Evolutionary conservation across 2,329 filamentous ascomycete genomes (phyloP), one percentile per base, ranked within the genome.

Genomic region (Claviceps sp.): DNA sequence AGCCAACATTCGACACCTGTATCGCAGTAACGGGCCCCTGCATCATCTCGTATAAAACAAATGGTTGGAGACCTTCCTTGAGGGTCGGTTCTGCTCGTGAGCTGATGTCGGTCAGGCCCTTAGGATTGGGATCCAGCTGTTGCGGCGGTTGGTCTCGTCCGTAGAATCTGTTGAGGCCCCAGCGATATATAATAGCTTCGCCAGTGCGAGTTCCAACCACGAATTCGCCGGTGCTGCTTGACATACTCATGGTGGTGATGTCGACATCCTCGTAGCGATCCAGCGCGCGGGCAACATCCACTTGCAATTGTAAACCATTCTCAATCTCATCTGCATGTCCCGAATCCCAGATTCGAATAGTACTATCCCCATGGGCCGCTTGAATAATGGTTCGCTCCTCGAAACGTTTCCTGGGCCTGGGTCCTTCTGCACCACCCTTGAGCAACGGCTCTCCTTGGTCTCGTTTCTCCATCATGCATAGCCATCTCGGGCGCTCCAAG

Each of bases 251-350:
- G n/a, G 79, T 73, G 0, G 84, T 84, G 9, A 96, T 78, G 47
- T 87, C 83, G 13, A 96, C 74, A 56, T 87, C 79, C 3, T 88
- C 81, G 55, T 79, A 85, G n/a, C 88, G 81, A 50, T 85, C 86
- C 4, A 97, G 73, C 2, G 91, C 87, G 56, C 88, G 79, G 6
- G 86, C 85, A 40, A 97, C 74, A 61, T 98, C 91, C 5, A 95
- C 82, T 68, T 98, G 91, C 24, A 97, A 71, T 50, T 88, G 76
- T 4, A 75, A 74, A 13, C 81, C 76, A 61, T 97, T 97, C 66
- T 98, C 93, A 49, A 98, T 86, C 61, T 96, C 88, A 62, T 98
- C 93, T 14, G 82, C 86, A 61, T 95, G 86, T 0, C 93, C 93
- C 20, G 85, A 81, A 67, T 98, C 93, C 89, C 90, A 98, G 6